Base-by-base conservation (phyloP, 2,329 filamentous ascomycete genomes). In the Fusarium compactum region DNA sequence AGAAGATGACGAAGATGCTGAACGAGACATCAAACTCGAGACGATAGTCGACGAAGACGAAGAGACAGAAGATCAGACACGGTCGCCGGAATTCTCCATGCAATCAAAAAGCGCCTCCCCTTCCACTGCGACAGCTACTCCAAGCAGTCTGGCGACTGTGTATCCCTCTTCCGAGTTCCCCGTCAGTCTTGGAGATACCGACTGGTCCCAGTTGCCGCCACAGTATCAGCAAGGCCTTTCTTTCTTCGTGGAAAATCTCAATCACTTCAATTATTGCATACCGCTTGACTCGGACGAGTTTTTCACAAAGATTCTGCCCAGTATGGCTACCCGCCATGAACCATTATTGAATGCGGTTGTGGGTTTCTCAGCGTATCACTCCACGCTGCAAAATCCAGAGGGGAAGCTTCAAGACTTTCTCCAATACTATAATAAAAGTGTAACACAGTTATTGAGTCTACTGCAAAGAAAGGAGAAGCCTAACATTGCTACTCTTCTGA, bases 321-420 rank as follows among this genome's bases (percentile, higher is more conserved):
- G 89, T 43, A 84, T 92, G 57, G 95, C 95, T 1, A 78, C 95
- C 51, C 87, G 87, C 12, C 78, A 94, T 77, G 92, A 97, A 66
- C 89, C 95, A 9, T 83, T 98, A 14, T 85, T 98, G 8, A 94
- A 97, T 78, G 94, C 95, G 1, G 82, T 98, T 7, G 92, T 95
- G 12, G 94, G 92, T 1, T 98, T 98, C 78, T 87, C 95, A 14
- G 93, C 95, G 1, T 98, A 98, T 76, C 94, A 97, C 72, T 87
- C 91, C 71, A 92, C 92, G 3, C 79, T 98, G 51, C 85, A 86
- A 41, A 89, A 91, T 51, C 88, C 91, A 1, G 83, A 90, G 51
- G 93, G 92, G 24, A 90, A 90, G 70, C 89, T 98, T 27, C 87
- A 92, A 65, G 90, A 92, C 55, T 98, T 98, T 74, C 84, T 98